Conservation (phyloP, 1,284 basidiomycete species). For the Tremellales sp. region DNA sequence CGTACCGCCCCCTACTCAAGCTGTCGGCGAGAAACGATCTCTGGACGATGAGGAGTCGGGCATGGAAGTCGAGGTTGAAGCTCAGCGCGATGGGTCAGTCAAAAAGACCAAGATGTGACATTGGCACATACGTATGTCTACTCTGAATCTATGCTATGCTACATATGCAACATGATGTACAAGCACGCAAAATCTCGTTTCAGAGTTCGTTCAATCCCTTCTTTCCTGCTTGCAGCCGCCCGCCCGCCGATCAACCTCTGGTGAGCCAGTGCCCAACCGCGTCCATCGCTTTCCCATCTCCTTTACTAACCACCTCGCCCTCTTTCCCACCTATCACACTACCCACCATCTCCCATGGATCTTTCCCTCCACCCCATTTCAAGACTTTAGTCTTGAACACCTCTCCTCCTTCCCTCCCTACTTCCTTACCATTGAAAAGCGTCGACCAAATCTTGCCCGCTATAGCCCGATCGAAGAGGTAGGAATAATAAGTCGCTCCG, state of each 20-base stretch:
- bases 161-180: background rate
- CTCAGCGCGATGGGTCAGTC: background rate
- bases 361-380: slow-evolving; percentile 78
- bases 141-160: background rate
- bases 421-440: slow-evolving; percentile 57
- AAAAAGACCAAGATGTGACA: slow-evolving; percentile 4
- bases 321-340: slow-evolving; percentile 56
- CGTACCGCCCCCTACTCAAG: slow-evolving; percentile 18
- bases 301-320: slow-evolving; percentile 48
- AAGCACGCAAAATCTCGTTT: no score
- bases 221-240: no score
- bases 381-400: slow-evolving; percentile 73
- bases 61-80: background rate
- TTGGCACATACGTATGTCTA: background rate
- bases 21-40: slow-evolving; percentile 1
- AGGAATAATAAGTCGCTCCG: slow-evolving; percentile 96
- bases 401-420: slow-evolving; percentile 61
- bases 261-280: slow-evolving; percentile 74
- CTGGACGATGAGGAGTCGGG: background rate
- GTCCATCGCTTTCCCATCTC: slow-evolving; percentile 78
- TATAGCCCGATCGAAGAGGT: slow-evolving; percentile 92
- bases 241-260: no score
- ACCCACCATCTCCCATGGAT: slow-evolving; percentile 93
- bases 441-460: slow-evolving; percentile 82
- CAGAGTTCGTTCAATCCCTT: background rate